Conservation (phyloP, 805 yeast species). For the Spathaspora gorwiae region DNA sequence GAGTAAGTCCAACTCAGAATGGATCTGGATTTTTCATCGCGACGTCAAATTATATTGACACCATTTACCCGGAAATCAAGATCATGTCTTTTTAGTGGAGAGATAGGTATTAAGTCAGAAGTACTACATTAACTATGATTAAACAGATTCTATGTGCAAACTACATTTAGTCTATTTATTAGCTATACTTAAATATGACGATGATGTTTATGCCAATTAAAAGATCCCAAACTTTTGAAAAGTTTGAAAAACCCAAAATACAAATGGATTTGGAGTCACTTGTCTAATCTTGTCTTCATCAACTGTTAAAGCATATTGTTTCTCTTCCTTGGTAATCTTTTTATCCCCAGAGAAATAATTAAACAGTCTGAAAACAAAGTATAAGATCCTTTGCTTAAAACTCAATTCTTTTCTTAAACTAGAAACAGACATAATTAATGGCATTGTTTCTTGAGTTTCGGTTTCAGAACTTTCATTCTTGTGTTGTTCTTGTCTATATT, state of each 20-base stretch:
- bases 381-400: constrained; percentile 12
- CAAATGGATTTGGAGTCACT: constrained; percentile 10
- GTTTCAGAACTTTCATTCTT: constrained; percentile 2
- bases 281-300: constrained; percentile 13
- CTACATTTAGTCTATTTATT: too few relatives aligned
- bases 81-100: too few relatives aligned
- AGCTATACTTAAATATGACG: too few relatives aligned
- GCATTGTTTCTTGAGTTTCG: constrained; percentile 3
- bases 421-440: background rate
- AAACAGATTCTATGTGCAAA: too few relatives aligned
- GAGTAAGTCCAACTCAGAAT: too few relatives aligned
- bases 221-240: constrained; percentile 23
- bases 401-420: constrained; percentile 8
- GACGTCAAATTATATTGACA: too few relatives aligned
- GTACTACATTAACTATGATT: too few relatives aligned
- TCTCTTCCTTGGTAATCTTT: constrained; percentile 13
- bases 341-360: constrained; percentile 8
- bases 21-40: too few relatives aligned
- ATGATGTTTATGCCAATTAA: constrained; percentile 1
- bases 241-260: constrained; percentile 16
- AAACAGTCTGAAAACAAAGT: constrained; percentile 9
- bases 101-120: too few relatives aligned
- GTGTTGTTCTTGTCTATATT: constrained; percentile 6
- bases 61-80: too few relatives aligned
- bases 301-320: constrained; percentile 16